Percentiles rank a stretch among this genome's conserved stretches.
phyloP scores from a whole-genome alignment of 2,329 filamentous ascomycete genomes.

The Diplodia sapinea region DNA sequence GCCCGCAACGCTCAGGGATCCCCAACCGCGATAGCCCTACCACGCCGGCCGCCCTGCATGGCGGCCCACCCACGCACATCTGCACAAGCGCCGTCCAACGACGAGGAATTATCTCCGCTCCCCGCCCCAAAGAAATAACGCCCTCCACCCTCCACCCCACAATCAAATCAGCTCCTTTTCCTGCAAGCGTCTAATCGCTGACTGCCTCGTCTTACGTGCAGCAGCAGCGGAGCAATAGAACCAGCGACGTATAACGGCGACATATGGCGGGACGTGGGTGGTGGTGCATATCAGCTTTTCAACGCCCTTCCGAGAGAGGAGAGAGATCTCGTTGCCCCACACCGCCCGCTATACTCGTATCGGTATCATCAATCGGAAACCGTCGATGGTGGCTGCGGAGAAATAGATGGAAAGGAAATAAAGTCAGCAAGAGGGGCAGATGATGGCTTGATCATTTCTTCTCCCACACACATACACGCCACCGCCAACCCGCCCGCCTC shows the following conservation, averaged over 20 bases:
- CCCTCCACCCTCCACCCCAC: too few relatives aligned
- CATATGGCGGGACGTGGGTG: too few relatives aligned
- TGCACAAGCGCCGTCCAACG: not conserved
- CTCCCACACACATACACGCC: not conserved
- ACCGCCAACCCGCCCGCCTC: not conserved
- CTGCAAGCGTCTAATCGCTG: too few relatives aligned
- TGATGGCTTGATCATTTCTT: not conserved
- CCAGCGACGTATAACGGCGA: too few relatives aligned
- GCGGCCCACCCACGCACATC: not conserved
- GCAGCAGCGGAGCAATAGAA: too few relatives aligned
- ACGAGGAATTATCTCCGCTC: not conserved
- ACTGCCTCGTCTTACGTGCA: too few relatives aligned
- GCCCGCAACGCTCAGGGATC: not conserved
- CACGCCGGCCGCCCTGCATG: not conserved
- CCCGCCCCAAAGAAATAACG: too few relatives aligned
- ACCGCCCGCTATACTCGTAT: not conserved
- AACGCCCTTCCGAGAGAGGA: too few relatives aligned
- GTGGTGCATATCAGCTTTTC: not conserved
- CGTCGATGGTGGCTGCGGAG: not conserved
- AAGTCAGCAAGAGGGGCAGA: not conserved
- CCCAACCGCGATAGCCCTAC: not conserved
- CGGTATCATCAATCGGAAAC: not conserved
- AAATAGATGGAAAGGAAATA: not conserved
- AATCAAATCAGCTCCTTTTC: too few relatives aligned
- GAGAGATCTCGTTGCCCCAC: too few relatives aligned